Evolutionary conservation across 805 yeast species (phyloP).

Genomic region (Metschnikowia borealis): DNA sequence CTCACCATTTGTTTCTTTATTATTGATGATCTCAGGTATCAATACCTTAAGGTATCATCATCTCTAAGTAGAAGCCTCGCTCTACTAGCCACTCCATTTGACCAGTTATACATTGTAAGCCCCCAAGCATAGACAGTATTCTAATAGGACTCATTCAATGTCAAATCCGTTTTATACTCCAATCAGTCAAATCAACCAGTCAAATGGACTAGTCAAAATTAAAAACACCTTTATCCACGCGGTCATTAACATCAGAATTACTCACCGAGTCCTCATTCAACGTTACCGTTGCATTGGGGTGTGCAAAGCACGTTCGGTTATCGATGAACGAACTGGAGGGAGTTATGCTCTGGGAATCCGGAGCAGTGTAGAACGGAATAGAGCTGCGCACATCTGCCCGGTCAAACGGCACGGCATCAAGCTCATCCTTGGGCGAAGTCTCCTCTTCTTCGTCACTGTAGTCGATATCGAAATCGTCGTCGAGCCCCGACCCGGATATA

Average conservation of each 20-base stretch:
- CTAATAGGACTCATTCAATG: too few species aligned
- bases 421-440: constrained; percentile 4
- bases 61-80: too few species aligned
- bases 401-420: background rate
- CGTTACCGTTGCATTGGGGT: constrained; percentile 38
- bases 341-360: constrained; percentile 29
- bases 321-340: constrained; percentile 28
- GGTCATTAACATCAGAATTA: constrained; percentile 7
- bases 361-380: constrained; percentile 26
- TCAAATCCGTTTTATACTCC: too few species aligned
- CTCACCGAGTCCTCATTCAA: constrained; percentile 11
- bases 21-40: too few species aligned
- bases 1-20: too few species aligned
- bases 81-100: too few species aligned
- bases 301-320: constrained; percentile 40
- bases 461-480: constrained; percentile 35
- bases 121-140: too few species aligned
- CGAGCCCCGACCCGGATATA: constrained; percentile 11
- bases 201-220: background rate
- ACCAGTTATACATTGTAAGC: too few species aligned
- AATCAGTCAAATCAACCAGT: too few species aligned
- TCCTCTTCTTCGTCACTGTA: constrained; percentile 25
- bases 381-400: constrained; percentile 20
- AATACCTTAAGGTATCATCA: too few species aligned
- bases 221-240: background rate